phyloP scores from a whole-genome alignment of 768 basidiomycete genomes.

The Solioccasus polychromus region DNA sequence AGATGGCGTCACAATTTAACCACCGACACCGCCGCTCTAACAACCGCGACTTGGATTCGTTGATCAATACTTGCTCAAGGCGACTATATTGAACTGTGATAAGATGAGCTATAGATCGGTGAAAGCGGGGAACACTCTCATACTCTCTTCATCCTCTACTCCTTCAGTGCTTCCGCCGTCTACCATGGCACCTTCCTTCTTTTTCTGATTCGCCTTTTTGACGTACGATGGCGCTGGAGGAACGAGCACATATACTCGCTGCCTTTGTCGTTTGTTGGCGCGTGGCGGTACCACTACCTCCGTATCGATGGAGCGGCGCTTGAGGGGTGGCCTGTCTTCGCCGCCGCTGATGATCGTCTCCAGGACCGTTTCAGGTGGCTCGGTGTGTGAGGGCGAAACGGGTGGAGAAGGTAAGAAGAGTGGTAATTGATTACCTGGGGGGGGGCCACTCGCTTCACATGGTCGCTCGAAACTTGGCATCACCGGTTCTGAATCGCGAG shows the following conservation, averaged over 20 bases:
- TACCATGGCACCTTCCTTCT: constrained; percentile 11
- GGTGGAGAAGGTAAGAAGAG: constrained; percentile 50
- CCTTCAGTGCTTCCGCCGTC: constrained; percentile 21
- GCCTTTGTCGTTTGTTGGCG: constrained; percentile 25
- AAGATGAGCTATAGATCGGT: constrained; percentile 25
- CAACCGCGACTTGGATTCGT: constrained; percentile 48
- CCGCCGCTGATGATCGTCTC: constrained; percentile 12
- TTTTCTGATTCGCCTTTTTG: constrained; percentile 15
- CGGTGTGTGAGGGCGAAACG: constrained; percentile 27
- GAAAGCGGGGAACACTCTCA: constrained; percentile 23
- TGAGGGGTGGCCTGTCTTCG: constrained; percentile 10
- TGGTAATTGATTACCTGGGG: constrained; percentile 31
- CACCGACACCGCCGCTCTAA: constrained; percentile 54
- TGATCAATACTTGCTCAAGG: constrained; percentile 43
- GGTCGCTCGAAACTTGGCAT: constrained; percentile 7
- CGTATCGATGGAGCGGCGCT: constrained; percentile 17
- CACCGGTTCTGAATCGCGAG: background rate
- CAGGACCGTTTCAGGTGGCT: constrained; percentile 22
- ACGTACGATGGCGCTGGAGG: constrained; percentile 25
- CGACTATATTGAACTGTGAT: constrained; percentile 38
- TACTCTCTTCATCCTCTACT: constrained; percentile 29
- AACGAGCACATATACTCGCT: constrained; percentile 28
- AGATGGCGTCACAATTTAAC: constrained; percentile 50
- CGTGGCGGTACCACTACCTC: background rate
- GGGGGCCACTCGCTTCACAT: constrained; percentile 11